Base-by-base conservation (phyloP, 1,139 yeast species). In the Debaryomycetaceae sp. region DNA sequence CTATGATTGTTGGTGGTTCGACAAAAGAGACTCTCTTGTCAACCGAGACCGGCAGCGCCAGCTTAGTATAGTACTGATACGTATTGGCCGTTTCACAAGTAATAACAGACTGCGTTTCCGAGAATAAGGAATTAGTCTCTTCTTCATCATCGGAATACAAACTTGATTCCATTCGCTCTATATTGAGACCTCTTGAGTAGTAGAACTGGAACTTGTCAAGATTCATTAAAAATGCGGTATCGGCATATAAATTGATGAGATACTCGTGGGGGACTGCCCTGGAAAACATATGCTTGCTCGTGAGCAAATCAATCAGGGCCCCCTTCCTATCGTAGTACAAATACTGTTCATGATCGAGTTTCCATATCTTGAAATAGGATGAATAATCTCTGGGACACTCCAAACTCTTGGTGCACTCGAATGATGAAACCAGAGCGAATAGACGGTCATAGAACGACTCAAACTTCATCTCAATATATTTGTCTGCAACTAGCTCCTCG, bases 391-490 rank as follows among this genome's bases (percentile, higher is more conserved):
- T 27, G 9, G 52, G 54, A 9, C 45, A 48, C 20, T 42, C 34
- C 8, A 40, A n/a, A 38, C 36, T 8, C 44, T 45, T 6, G 45
- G 42, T 13, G 42, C 39, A 24, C 24, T 36, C 41, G 7, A 24
- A 17, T 6, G 27, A 22, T 5, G 35, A 23, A 9, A 37, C 17
- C 17, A 14, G 9, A 8, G 37, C 45, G 27, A 34, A 20, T 14
- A 24, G 37, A 5, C 41, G 38, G 43, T 53, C 57, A 37, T 48
- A 47, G 37, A 57, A 51, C 5, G 49, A 39, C 38, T 56, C 60
- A 27, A 58, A 46, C 40, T 55, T 56, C 22, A 52, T 37, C 34
- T 55, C 57, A 39, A 52, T 55, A 40, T 46, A 59, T 38, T 57
- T 58, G 37, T 58, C 61, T 22, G 52, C 45, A 38, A 60, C 56